phyloP scores from a whole-genome alignment of 1,284 basidiomycete genomes.

The Irpex lacteus region DNA sequence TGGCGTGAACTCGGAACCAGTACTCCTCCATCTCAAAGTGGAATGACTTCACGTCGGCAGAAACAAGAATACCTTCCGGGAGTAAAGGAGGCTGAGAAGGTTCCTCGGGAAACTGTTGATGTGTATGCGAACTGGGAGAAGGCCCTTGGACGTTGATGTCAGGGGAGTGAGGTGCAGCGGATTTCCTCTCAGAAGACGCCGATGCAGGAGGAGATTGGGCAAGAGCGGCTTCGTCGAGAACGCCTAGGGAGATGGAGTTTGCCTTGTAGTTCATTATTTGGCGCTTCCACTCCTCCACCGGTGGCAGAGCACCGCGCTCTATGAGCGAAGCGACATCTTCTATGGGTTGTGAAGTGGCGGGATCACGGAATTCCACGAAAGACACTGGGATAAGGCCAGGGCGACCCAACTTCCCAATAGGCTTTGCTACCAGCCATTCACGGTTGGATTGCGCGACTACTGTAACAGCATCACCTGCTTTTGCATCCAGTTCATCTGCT shows the following conservation, averaged over 20 bases:
- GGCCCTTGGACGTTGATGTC: slow-evolving; percentile 23
- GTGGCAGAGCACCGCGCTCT: slow-evolving; percentile 83
- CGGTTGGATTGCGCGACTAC: slow-evolving; percentile 89
- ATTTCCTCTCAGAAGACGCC: not conserved
- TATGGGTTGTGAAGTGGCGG: slow-evolving; percentile 76
- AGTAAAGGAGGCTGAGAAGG: slow-evolving; percentile 35
- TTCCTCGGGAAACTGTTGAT: slow-evolving; percentile 22
- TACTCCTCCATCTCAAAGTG: slow-evolving; percentile 96
- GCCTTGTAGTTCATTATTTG: slow-evolving; percentile 95
- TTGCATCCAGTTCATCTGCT: slow-evolving; percentile 94
- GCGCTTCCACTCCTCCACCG: slow-evolving; percentile 98
- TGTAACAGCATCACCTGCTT: slow-evolving; percentile 90
- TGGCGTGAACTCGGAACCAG: slow-evolving; percentile 94
- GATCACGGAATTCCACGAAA: slow-evolving; percentile 96
- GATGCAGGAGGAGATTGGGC: slow-evolving; percentile 15
- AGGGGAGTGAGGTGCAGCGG: not conserved
- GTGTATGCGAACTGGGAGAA: slow-evolving; percentile 20
- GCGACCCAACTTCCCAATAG: slow-evolving; percentile 90
- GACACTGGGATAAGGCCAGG: slow-evolving; percentile 96
- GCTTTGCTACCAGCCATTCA: slow-evolving; percentile 91
- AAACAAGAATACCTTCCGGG: slow-evolving; percentile 81
- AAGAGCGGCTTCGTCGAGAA: slow-evolving; percentile 62
- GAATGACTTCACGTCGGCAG: slow-evolving; percentile 93
- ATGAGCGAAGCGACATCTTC: slow-evolving; percentile 78
- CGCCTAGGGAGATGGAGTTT: slow-evolving; percentile 91